phyloP scores from a whole-genome alignment of 441 rosid genomes.

The Euphorbia celastroides region DNA sequence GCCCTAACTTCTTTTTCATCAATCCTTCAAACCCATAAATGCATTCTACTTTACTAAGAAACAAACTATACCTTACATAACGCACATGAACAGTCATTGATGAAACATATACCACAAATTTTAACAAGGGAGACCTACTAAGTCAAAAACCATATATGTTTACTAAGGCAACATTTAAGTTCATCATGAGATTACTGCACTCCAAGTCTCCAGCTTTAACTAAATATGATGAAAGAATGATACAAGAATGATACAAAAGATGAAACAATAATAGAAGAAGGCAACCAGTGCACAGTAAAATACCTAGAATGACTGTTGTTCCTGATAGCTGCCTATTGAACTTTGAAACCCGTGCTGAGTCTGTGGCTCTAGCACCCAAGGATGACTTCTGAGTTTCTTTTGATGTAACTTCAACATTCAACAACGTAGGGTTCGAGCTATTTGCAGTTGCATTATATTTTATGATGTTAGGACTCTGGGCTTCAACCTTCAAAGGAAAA shows the following conservation, averaged over 20 bases:
- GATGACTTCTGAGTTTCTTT: conserved; percentile 50
- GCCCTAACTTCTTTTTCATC: neutral
- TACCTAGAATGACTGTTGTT: conserved; percentile 78
- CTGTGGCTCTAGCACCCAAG: conserved; percentile 79
- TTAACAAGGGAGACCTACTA: neutral
- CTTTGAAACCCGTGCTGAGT: conserved; percentile 79
- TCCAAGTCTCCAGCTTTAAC: neutral
- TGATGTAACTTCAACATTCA: conserved; percentile 37
- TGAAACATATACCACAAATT: neutral
- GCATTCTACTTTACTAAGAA: too few relatives aligned
- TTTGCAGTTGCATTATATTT: conserved; percentile 32
- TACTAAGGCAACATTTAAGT: neutral
- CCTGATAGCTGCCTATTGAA: conserved; percentile 75
- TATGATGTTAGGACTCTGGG: conserved; percentile 33
- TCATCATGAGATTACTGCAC: neutral
- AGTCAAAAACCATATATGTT: neutral
- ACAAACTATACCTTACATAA: neutral
- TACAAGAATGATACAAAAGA: too few relatives aligned
- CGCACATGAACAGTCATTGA: neutral
- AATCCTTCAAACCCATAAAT: neutral
- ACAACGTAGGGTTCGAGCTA: conserved; percentile 46
- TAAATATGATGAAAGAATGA: neutral
- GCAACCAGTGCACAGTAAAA: conserved; percentile 11
- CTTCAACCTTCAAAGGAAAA: conserved; percentile 44
- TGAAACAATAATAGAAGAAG: neutral